A percentile compares a stretch with the other conserved stretches of the same genome.
Evolutionary conservation across 306 rosid genomes (phyloP).

Genomic region (Vigna trinervia): DNA sequence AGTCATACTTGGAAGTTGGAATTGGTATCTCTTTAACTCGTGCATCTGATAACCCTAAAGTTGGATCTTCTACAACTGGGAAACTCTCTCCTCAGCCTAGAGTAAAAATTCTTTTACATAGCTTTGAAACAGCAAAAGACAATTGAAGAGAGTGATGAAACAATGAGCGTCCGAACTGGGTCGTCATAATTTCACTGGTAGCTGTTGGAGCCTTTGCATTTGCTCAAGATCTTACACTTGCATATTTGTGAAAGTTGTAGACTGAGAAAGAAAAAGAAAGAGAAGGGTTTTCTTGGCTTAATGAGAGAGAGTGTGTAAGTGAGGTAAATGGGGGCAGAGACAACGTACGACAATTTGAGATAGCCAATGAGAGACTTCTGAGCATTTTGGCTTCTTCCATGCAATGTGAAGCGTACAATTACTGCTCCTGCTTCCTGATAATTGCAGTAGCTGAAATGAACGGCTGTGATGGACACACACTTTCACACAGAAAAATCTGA

Average conservation of each 20-base stretch:
- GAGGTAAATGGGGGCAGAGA: conserved; percentile 44
- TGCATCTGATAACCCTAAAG: conserved; percentile 49
- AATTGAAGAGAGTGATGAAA: conserved; percentile 49
- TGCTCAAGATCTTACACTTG: conserved; percentile 45
- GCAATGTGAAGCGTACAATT: conserved; percentile 12
- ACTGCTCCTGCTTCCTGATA: conserved; percentile 30
- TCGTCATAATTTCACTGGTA: conserved; percentile 47
- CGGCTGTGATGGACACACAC: conserved; percentile 59
- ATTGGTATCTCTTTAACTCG: conserved; percentile 23
- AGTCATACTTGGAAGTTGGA: conserved; percentile 44
- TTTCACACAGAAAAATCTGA: conserved; percentile 47
- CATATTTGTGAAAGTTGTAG: conserved; percentile 56
- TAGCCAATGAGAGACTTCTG: conserved; percentile 70
- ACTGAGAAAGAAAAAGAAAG: conserved; percentile 46
- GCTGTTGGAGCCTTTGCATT: conserved; percentile 45
- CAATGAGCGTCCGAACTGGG: conserved; percentile 46
- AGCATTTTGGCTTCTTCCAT: conserved; percentile 57
- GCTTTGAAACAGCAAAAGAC: conserved; percentile 35
- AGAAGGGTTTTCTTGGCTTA: conserved; percentile 32
- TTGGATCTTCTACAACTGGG: conserved; percentile 30
- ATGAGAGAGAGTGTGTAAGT: conserved; percentile 23
- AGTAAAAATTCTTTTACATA: conserved; percentile 42
- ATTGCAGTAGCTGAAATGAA: conserved; percentile 51
- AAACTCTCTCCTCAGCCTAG: conserved; percentile 15
- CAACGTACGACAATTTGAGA: conserved; percentile 57